phyloP scores from a whole-genome alignment of 2,329 filamentous ascomycete species.

The Cephalotrichum gorgonifer region DNA sequence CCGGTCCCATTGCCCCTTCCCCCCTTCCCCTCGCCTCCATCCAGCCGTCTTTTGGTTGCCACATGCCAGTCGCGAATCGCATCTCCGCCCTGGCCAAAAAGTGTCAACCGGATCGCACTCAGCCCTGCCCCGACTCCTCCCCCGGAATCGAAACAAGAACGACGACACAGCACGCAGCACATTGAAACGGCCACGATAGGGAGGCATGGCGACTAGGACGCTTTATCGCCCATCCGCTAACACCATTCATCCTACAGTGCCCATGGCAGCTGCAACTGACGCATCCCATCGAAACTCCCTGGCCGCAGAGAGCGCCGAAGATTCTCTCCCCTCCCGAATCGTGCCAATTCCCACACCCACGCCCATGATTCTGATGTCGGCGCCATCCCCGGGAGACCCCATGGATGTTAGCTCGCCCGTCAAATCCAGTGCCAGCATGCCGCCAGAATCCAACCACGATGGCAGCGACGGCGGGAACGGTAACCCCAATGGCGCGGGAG shows the following conservation, averaged over 20 bases:
- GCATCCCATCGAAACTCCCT: constrained; percentile 8
- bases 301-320: constrained; percentile 6
- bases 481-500: constrained; percentile 22
- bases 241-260: background rate
- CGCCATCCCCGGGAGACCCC: constrained; percentile 45
- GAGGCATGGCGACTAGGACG: constrained; percentile 1
- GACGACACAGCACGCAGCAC: background rate
- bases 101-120: too few relatives aligned
- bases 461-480: constrained; percentile 33
- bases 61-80: background rate
- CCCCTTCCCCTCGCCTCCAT: background rate
- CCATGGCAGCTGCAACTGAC: constrained; percentile 10
- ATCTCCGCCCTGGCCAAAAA: background rate
- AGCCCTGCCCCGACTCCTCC: too few relatives aligned
- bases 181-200: too few relatives aligned
- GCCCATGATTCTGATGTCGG: constrained; percentile 48
- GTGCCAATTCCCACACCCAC: constrained; percentile 46
- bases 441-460: constrained; percentile 15
- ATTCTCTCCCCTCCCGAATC: constrained; percentile 14
- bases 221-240: background rate
- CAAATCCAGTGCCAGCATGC: constrained; percentile 26
- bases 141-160: too few relatives aligned
- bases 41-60: too few relatives aligned
- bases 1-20: background rate
- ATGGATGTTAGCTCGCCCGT: constrained; percentile 52